Percentiles rank a stretch among this genome's conserved stretches.
phyloP scores from a whole-genome alignment of 306 rosid genomes.

The Trichosanthes truncata region DNA sequence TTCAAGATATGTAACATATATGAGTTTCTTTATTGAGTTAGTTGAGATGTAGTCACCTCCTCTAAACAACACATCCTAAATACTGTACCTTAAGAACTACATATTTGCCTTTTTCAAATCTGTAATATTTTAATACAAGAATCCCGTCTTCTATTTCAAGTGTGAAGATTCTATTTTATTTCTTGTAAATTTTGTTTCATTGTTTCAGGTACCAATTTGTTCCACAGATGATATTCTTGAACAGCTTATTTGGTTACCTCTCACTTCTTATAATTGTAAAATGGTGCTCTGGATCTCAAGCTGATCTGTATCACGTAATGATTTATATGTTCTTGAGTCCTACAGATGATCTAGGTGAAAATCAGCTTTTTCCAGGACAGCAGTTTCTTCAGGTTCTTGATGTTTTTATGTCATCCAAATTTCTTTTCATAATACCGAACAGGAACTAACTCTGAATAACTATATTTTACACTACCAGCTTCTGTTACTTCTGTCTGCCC shows the following conservation, averaged over 20 bases:
- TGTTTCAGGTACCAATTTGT: slow-evolving; percentile 69
- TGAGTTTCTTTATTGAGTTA: neutral
- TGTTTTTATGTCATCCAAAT: neutral
- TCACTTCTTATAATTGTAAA: slow-evolving; percentile 68
- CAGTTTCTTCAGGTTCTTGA: slow-evolving; percentile 49
- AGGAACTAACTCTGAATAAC: neutral
- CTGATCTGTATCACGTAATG: slow-evolving; percentile 80
- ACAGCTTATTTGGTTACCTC: slow-evolving; percentile 74
- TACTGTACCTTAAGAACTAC: neutral
- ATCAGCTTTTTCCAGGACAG: slow-evolving; percentile 80
- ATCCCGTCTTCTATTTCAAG: neutral
- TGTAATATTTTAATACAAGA: neutral
- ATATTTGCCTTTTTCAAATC: neutral
- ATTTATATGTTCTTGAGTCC: slow-evolving; percentile 93
- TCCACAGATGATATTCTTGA: slow-evolving; percentile 77
- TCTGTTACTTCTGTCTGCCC: slow-evolving; percentile 50
- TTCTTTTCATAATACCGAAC: neutral
- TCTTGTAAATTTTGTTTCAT: neutral
- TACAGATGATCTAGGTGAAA: slow-evolving; percentile 66
- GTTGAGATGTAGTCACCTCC: neutral
- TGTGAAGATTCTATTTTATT: neutral
- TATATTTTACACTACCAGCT: slow-evolving; percentile 28
- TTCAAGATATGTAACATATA: neutral
- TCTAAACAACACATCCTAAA: neutral
- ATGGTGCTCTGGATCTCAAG: slow-evolving; percentile 86